A percentile compares a stretch with the other conserved stretches of the same genome.
Evolutionary conservation across 2,329 filamentous ascomycete genomes (phyloP).

Genomic region (Apiospora rasikravindrae): DNA sequence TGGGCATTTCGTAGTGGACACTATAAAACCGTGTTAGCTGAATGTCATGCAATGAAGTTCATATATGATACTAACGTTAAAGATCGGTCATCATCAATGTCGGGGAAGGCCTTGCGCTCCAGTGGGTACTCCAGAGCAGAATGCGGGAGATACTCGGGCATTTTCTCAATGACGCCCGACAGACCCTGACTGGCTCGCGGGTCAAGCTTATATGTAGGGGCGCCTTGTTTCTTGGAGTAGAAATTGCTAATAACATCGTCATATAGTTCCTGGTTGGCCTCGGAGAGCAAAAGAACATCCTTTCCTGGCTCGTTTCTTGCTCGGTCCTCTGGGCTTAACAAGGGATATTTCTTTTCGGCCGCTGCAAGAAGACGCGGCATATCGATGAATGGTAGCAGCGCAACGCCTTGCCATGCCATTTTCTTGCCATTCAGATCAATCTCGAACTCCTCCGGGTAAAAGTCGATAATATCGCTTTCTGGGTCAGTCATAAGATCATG

Average conservation of each 20-base stretch:
- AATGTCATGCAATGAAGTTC: not conserved
- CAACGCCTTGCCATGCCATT: constrained; percentile 96
- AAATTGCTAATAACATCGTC: constrained; percentile 83
- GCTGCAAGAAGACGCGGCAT: constrained; percentile 83
- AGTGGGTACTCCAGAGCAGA: constrained; percentile 81
- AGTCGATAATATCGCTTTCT: constrained; percentile 93
- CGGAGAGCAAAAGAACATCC: constrained; percentile 84
- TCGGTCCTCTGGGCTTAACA: constrained; percentile 77
- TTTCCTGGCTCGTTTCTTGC: constrained; percentile 80
- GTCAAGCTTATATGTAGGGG: constrained; percentile 72
- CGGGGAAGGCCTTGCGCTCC: constrained; percentile 71
- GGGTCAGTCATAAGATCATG: constrained; percentile 88
- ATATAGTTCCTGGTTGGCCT: constrained; percentile 79
- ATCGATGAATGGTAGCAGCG: constrained; percentile 93
- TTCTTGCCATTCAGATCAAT: constrained; percentile 98
- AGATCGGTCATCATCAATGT: constrained; percentile 84
- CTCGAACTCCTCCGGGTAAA: constrained; percentile 93
- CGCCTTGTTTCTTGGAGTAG: constrained; percentile 85
- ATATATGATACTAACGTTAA: constrained; percentile 67
- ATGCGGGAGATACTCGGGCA: constrained; percentile 84
- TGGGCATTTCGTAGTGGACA: constrained; percentile 85
- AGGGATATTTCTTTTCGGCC: constrained; percentile 81
- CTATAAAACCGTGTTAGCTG: constrained; percentile 51
- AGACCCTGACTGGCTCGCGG: constrained; percentile 77
- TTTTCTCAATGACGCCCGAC: constrained; percentile 80